Base-by-base conservation (phyloP, 768 basidiomycete genomes). In the Kwoniella dejecticola region DNA sequence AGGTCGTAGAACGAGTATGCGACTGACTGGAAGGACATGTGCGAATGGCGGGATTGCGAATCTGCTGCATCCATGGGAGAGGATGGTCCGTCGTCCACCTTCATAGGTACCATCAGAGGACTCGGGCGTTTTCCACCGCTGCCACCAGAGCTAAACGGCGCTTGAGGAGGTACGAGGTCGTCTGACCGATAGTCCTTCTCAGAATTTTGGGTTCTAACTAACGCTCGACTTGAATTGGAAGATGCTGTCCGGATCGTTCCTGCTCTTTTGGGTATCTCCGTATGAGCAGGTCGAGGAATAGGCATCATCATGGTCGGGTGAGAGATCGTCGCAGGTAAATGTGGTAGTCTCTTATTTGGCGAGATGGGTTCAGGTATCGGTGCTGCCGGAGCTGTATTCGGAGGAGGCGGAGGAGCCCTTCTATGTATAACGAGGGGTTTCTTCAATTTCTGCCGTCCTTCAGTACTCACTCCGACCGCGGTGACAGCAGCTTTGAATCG, bases 1-100 rank as follows among this genome's bases (percentile, higher is more conserved):
- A 76, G 61, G 30, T 76, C 74, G 53, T 76, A 76, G 36, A 73
- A 64, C 12, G 60, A 63, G 40, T 71, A 73, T 8, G 74, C 71
- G 46, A 52, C 63, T 1, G 74, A 76, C 42, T 71, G 71, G 31
- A 69, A 52, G 10, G 73, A 75, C 45, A 72, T 62, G 21, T 69
- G 60, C 15, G 67, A 64, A 21, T 64, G 55, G 13, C 59, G 63
- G 26, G 40, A 53, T 24, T 40, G 46, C 17, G 40, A 46, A 40
- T 48, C 27, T 7, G 38, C 31, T 15, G 33, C 45, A 2, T 29
- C 38, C 33, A 29, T 29, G 1, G 26, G 23, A 30, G 47, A 27
- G 27, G 19, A 41, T 0, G 46, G 24, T 21, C 48, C 17, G 15
- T 49, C 62, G 40, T 67, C 69, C 40, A 38, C 41, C 47, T 64